Percentiles rank a stretch among this genome's conserved stretches.
phyloP scores from a whole-genome alignment of 1,139 yeast genomes.

The Candida albicans region DNA sequence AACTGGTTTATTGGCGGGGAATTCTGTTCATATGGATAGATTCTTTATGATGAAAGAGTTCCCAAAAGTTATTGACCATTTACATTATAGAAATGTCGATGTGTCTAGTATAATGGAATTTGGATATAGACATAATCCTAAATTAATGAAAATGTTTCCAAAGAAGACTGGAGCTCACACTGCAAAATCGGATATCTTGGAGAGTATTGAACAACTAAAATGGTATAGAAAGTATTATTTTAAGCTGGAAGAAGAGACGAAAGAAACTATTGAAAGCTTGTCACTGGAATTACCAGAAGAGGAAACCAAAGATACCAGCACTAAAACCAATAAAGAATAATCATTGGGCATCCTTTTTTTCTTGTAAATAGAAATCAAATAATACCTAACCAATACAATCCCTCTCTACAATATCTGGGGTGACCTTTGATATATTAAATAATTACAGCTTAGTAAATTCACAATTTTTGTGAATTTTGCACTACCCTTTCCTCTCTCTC shows the following conservation, averaged over 20 bases:
- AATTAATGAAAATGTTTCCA: slow-evolving; percentile 57
- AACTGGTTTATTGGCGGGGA: slow-evolving; percentile 80
- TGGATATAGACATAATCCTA: slow-evolving; percentile 74
- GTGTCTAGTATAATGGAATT: slow-evolving; percentile 84
- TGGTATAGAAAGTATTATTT: slow-evolving; percentile 76
- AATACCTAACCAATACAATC: neutral
- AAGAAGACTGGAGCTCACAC: slow-evolving; percentile 72
- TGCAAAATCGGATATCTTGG: slow-evolving; percentile 83
- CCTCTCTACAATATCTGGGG: neutral
- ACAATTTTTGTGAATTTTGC: too few species aligned
- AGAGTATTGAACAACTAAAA: slow-evolving; percentile 78
- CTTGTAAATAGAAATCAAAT: neutral
- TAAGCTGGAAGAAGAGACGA: slow-evolving; percentile 25
- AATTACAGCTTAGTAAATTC: too few species aligned
- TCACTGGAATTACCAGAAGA: neutral
- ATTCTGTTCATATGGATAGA: slow-evolving; percentile 89
- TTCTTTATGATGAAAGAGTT: slow-evolving; percentile 81
- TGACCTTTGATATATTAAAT: too few species aligned
- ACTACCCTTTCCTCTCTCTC: too few species aligned
- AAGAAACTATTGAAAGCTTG: slow-evolving; percentile 9
- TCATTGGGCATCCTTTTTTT: too few species aligned
- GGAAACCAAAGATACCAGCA: neutral
- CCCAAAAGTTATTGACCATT: slow-evolving; percentile 68
- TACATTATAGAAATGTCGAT: slow-evolving; percentile 85
- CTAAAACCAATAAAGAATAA: neutral